Percentiles rank a stretch among this genome's conserved stretches.
These are phyloP conservation scores for Pochonia chlamydosporia DNA, from an alignment of 2,329 filamentous ascomycete genomes.

Conservation along the genomic window DNA sequence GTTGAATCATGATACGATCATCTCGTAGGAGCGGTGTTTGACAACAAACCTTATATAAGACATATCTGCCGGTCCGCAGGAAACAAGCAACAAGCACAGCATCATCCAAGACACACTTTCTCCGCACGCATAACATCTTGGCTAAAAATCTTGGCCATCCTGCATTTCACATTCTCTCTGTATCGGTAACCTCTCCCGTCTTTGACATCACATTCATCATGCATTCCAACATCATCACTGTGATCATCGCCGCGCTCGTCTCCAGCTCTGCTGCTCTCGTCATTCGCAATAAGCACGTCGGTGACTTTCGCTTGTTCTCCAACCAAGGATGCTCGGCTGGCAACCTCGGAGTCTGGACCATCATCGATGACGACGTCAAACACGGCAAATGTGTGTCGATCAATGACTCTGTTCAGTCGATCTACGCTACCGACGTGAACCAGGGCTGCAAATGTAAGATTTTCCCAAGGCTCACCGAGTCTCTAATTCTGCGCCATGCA, in stretches of 20 bases:
- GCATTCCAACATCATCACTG: conserved; percentile 12
- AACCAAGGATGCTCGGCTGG: conserved; percentile 11
- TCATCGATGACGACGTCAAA: conserved; percentile 17
- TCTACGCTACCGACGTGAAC: conserved; percentile 12
- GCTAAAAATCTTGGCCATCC: no score
- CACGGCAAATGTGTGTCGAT: conserved; percentile 14
- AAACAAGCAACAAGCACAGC: no score
- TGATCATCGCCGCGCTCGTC: conserved; percentile 10
- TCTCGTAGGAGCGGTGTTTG: no score
- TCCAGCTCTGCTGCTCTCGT: conserved; percentile 10
- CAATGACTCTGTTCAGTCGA: conserved; percentile 9
- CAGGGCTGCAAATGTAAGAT: conserved; percentile 14
- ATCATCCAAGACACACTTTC: no score
- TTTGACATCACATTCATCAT: no score
- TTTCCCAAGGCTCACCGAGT: not conserved
- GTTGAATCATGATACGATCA: no score
- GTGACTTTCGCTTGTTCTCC: conserved; percentile 18
- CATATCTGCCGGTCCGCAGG: no score
- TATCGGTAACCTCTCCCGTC: no score
- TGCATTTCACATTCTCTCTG: no score
- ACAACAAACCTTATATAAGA: no score
- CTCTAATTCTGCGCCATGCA: no score
- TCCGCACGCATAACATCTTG: no score
- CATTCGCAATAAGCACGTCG: conserved; percentile 16
- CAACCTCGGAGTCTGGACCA: conserved; percentile 20